Conservation (phyloP, 805 yeast species). For the Kregervanrija fluxuum region DNA sequence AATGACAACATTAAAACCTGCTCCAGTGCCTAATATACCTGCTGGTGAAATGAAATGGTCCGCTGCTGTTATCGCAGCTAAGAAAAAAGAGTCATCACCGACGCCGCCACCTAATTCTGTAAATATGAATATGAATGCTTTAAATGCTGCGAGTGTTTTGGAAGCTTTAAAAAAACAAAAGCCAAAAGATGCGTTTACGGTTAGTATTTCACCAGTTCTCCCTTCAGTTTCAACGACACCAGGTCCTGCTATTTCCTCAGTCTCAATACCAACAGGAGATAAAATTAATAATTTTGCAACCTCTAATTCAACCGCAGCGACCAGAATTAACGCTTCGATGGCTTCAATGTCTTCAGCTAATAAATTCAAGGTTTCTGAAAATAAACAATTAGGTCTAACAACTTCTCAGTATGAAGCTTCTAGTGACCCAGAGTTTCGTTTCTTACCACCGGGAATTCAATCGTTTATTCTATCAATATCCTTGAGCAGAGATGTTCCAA, state of each 20-base stretch:
- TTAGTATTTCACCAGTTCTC: conserved; percentile 3
- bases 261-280: conserved; percentile 2
- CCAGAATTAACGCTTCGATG: conserved; percentile 1
- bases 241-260: conserved; percentile 3
- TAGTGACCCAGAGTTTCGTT: conserved; percentile 23
- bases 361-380: no score
- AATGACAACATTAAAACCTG: conserved; percentile 28
- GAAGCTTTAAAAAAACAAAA: conserved; percentile 30
- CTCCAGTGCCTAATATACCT: conserved; percentile 27
- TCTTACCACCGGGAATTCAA: conserved; percentile 30
- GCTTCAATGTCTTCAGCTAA: background rate
- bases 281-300: background rate
- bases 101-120: background rate
- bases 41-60: conserved; percentile 29
- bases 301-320: background rate
- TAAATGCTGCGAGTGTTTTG: conserved; percentile 31
- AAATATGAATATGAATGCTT: conserved; percentile 23
- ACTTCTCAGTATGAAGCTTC: background rate
- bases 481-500: conserved; percentile 16
- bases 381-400: background rate
- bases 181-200: conserved; percentile 18
- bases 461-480: conserved; percentile 24
- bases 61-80: conserved; percentile 23
- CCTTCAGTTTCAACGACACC: conserved; percentile 4
- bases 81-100: conserved; percentile 5